Percentiles rank a stretch among this genome's conserved stretches.
These are phyloP conservation scores for Mortierella sp. DNA, from an alignment of 371 early-diverging fungal genomes.

Conservation along the genomic window DNA sequence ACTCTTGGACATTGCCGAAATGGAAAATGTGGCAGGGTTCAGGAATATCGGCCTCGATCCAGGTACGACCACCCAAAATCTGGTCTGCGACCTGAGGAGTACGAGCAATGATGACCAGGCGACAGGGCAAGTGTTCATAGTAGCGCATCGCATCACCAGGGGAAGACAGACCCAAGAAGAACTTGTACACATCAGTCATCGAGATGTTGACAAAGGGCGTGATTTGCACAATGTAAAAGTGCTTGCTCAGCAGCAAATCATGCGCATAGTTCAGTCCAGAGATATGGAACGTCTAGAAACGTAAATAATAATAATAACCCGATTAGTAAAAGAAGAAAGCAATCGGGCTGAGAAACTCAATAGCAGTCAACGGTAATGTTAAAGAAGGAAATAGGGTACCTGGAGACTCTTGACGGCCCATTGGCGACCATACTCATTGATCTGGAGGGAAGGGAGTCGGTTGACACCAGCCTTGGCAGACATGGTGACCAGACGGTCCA, in stretches of 20 bases:
- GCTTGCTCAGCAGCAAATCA: constrained; percentile 49
- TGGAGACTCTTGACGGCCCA: constrained; percentile 50
- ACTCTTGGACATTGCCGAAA: constrained; percentile 50
- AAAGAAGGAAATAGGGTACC: constrained; percentile 13
- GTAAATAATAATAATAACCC: background rate
- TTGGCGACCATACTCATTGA: constrained; percentile 52
- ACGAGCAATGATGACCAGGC: constrained; percentile 54
- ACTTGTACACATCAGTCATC: constrained; percentile 33
- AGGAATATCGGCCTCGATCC: constrained; percentile 56
- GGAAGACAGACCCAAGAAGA: constrained; percentile 52
- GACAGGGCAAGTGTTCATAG: constrained; percentile 48
- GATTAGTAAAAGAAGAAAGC: too few species aligned
- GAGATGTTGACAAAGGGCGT: constrained; percentile 53
- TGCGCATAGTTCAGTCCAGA: constrained; percentile 54
- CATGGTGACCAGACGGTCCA: constrained; percentile 53
- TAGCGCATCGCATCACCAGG: constrained; percentile 57
- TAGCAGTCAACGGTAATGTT: too few species aligned
- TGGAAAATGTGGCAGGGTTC: constrained; percentile 57
- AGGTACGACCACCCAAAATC: constrained; percentile 37
- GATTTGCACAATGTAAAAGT: constrained; percentile 57
- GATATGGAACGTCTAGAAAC: constrained; percentile 40
- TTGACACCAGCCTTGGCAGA: constrained; percentile 51
- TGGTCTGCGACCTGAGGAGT: constrained; percentile 32
- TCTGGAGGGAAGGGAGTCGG: constrained; percentile 43
- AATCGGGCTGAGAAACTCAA: too few species aligned